phyloP scores from a whole-genome alignment of 306 rosid genomes.

The Dryas drummondii region DNA sequence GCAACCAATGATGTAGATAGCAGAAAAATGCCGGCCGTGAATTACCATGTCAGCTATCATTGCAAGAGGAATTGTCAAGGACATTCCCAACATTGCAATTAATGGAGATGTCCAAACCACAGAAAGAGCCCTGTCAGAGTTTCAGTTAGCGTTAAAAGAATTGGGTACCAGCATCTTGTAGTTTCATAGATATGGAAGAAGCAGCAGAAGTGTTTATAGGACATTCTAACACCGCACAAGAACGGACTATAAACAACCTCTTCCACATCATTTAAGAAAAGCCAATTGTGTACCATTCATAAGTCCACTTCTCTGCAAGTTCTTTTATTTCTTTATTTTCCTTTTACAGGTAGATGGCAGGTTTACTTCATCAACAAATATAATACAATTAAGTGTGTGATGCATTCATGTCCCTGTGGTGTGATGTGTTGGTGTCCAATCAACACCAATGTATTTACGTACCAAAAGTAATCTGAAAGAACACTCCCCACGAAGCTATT shows the following conservation, averaged over 20 bases:
- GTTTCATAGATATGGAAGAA: neutral
- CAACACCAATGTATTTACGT: slow-evolving; percentile 20
- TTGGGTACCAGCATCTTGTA: neutral
- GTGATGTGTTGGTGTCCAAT: neutral
- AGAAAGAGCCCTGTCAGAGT: slow-evolving; percentile 63
- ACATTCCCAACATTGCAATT: slow-evolving; percentile 69
- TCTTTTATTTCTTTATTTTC: too few species aligned
- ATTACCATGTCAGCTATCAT: slow-evolving; percentile 74
- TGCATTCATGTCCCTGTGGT: neutral
- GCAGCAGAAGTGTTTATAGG: neutral
- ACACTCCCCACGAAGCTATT: slow-evolving; percentile 61
- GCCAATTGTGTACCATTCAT: neutral
- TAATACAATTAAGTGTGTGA: too few species aligned
- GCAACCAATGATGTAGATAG: slow-evolving; percentile 58
- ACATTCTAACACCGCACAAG: neutral
- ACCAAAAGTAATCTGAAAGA: slow-evolving; percentile 73
- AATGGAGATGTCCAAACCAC: slow-evolving; percentile 79
- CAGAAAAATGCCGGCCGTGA: slow-evolving; percentile 64
- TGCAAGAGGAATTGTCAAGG: slow-evolving; percentile 76
- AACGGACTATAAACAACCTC: neutral
- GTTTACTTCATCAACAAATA: too few species aligned
- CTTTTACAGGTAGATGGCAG: neutral
- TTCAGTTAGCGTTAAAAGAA: slow-evolving; percentile 4
- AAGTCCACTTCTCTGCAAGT: neutral
- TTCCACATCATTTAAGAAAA: neutral